Conservation (phyloP, 31 red algal species). For the Endocladia muricata region DNA sequence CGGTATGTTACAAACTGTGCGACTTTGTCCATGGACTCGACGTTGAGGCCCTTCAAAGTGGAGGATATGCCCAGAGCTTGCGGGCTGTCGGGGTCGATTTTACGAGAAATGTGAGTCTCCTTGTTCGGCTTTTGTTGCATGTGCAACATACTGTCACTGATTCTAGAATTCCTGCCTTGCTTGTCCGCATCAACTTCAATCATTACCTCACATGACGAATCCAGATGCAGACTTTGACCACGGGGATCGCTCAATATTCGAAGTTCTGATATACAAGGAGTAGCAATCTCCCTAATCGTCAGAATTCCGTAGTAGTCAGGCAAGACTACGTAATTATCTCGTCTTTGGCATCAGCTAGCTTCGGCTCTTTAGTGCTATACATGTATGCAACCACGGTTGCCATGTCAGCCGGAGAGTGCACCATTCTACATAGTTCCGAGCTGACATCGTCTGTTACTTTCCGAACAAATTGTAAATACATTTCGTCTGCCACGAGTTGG, state of each 20-base stretch:
- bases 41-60: neutral
- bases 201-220: neutral
- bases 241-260: too few relatives aligned
- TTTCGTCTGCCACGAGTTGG: neutral
- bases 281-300: too few relatives aligned
- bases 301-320: too few relatives aligned
- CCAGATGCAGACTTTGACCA: too few relatives aligned
- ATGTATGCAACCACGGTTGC: neutral
- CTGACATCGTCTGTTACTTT: neutral
- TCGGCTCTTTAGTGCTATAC: too few relatives aligned
- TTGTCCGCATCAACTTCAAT: conserved; percentile 12
- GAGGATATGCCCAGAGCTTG: neutral
- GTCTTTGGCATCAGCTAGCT: too few relatives aligned
- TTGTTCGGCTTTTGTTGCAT: conserved; percentile 16
- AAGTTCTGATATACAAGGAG: too few relatives aligned
- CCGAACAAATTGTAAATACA: neutral
- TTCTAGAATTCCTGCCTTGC: conserved; percentile 4
- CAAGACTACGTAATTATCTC: too few relatives aligned
- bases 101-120: conserved; percentile 23
- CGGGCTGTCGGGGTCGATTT: neutral
- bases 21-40: conserved; percentile 10
- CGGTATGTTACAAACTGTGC: conserved; percentile 18
- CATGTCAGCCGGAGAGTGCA: conserved; percentile 14
- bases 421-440: neutral
- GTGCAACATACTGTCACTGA: neutral